Evolutionary conservation across 2,329 filamentous ascomycete genomes (phyloP).

Genomic region (Boeremia lycopersici): DNA sequence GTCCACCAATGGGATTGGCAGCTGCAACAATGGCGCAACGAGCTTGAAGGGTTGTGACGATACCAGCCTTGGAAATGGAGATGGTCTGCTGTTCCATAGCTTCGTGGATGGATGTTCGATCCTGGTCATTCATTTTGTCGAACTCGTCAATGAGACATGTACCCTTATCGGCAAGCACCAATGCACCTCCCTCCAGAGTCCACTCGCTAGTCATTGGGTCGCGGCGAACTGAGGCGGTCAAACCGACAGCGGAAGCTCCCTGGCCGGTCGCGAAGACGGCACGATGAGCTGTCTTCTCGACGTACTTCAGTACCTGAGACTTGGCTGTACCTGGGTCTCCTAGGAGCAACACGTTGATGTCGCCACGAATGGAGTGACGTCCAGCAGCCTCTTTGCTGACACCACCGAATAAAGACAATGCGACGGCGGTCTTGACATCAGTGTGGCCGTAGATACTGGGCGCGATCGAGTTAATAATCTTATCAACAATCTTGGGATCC

Average conservation of each 20-base stretch:
- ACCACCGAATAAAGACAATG: constrained; percentile 91
- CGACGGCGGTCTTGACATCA: constrained; percentile 96
- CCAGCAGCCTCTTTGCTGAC: constrained; percentile 91
- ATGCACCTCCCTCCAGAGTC: constrained; percentile 93
- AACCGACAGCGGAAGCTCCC: constrained; percentile 94
- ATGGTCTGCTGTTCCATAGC: constrained; percentile 99
- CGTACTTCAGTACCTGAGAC: constrained; percentile 95
- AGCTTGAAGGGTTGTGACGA: constrained; percentile 95
- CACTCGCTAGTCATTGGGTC: constrained; percentile 96
- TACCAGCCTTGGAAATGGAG: constrained; percentile 97
- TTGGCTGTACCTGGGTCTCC: constrained; percentile 98
- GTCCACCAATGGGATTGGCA: constrained; percentile 93
- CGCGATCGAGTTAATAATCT: constrained; percentile 89
- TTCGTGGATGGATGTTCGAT: constrained; percentile 97
- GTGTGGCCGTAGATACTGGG: constrained; percentile 97
- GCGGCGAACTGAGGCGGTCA: constrained; percentile 93
- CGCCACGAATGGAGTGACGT: constrained; percentile 87
- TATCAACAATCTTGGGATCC: constrained; percentile 90
- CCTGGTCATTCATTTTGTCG: constrained; percentile 99
- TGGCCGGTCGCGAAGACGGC: constrained; percentile 98
- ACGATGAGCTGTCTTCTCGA: constrained; percentile 95
- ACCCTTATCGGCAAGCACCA: constrained; percentile 92
- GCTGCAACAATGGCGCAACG: constrained; percentile 96
- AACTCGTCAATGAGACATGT: constrained; percentile 98
- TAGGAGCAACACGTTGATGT: constrained; percentile 96